These are phyloP conservation scores for Populus hybrid DNA, from an alignment of 441 rosid species.

Conservation along the genomic window DNA sequence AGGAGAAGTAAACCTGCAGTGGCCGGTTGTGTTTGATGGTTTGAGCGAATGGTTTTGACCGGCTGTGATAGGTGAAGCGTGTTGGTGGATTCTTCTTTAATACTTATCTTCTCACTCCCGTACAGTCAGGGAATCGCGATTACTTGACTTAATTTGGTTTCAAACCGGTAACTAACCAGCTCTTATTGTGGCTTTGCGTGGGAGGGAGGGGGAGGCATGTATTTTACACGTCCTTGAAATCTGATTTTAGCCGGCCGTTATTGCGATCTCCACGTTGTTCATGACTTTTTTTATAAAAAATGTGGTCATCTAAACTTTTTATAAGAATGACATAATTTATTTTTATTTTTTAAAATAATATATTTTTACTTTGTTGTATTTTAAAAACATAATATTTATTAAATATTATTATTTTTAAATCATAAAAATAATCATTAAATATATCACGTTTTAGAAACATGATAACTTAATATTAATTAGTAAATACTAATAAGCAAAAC, in stretches of 20 bases:
- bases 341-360: too few species aligned
- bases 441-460: too few species aligned
- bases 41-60: conserved; percentile 24
- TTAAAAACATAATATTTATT: too few species aligned
- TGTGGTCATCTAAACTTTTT: too few species aligned
- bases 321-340: too few species aligned
- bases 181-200: neutral
- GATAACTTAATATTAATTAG: too few species aligned
- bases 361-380: too few species aligned
- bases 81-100: neutral
- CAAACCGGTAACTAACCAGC: neutral
- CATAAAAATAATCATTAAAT: too few species aligned
- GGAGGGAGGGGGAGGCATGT: neutral
- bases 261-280: neutral
- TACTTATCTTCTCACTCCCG: neutral
- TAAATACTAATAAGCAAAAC: too few species aligned
- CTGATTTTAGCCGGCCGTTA: neutral
- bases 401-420: too few species aligned
- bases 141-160: neutral
- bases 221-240: neutral
- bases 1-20: conserved; percentile 30
- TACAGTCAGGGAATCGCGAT: neutral
- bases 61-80: conserved; percentile 32
- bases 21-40: conserved; percentile 25
- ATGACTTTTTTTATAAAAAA: too few species aligned